Base-by-base conservation (phyloP, 139 green algal genomes). In the Chlorella vulgaris region DNA sequence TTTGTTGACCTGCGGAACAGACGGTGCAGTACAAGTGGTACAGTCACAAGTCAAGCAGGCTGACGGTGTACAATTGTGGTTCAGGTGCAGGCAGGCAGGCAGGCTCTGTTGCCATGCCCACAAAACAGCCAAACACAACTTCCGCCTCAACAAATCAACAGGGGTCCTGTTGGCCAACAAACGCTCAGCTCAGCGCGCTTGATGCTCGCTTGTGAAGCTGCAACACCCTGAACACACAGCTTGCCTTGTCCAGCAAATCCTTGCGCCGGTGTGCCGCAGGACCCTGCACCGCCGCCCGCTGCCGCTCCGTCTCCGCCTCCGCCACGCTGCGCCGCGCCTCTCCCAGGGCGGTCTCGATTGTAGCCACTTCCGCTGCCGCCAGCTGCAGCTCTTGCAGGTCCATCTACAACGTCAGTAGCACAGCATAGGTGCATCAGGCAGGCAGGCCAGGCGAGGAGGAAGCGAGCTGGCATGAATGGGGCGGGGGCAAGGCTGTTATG, bases 171-270 rank as follows among this genome's bases (percentile, higher is more conserved):
- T n/a, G n/a, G n/a, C n/a, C n/a, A n/a, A n/a, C n/a, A n/a, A n/a
- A n/a, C n/a, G n/a, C n/a, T n/a, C n/a, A n/a, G n/a, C n/a, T n/a
- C n/a, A n/a, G n/a, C n/a, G n/a, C n/a, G n/a, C n/a, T n/a, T n/a
- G n/a, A n/a, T n/a, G n/a, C n/a, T n/a, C n/a, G n/a, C n/a, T n/a
- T n/a, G n/a, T n/a, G n/a, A n/a, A n/a, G n/a, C n/a, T n/a, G n/a
- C n/a, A n/a, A n/a, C n/a, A n/a, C n/a, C n/a, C n/a, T n/a, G n/a
- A n/a, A n/a, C n/a, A n/a, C n/a, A n/a, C n/a, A 69, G 7, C 66
- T 42, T 47, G 83, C 86, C 66, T 93, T 93, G 75, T 96, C 92
- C 40, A 96, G 85, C 60, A 89, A 35, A 85, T 96, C 92, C 42
- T 86, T 85, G 82, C 93, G 95, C 68, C 92, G 86, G 83, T 96